Evolutionary conservation across 108 stramenopile genomes (phyloP), one percentile per base, ranked within the genome.

Genomic region (Seminavis robusta): DNA sequence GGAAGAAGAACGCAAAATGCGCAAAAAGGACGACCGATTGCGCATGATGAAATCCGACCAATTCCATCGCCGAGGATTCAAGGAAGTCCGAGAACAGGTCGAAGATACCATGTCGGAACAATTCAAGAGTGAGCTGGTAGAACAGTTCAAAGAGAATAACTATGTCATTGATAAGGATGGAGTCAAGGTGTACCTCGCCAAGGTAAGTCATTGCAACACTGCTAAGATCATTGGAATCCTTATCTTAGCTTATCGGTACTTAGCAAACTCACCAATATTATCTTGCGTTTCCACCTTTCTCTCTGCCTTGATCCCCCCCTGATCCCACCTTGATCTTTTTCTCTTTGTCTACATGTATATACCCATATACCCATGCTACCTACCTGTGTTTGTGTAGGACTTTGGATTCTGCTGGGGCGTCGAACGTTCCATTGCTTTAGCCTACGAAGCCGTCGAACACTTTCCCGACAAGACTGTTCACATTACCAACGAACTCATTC

Each of bases 401-500:
- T 59, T 46, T 59, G 57, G 57, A 47, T 94, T 94, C 59, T 94
- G 92, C 48, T 94, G 92, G 92, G 92, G 92, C 20, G 92, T 94
- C 19, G 92, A 94, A 53, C 90, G 95, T 20, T 79, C 80, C 59
- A 93, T 97, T 41, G 95, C 94, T 32, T 71, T 97, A 48, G 93
- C 95, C 11, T 95, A 94, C 55, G 94, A 95, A 63, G 92, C 89
- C 19, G 86, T 88, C 32, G 69, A 86, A 33, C 94, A 95, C 59
- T 97, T 94, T 69, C 90, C 92, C 0, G 90, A 82, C 39, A 65
- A 72, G 62, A 89, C 55, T 16, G 52, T 91, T 9, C 96, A 97
- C 67, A 97, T 97, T 49, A 97, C 96, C 33, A 97, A 97, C 56
- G 96, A 97, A 70, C 76, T 96, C 11, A 95, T 97, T 64, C 96